Base-by-base conservation (phyloP, 169 alveolate species). In the Cryptosporidium canis region DNA sequence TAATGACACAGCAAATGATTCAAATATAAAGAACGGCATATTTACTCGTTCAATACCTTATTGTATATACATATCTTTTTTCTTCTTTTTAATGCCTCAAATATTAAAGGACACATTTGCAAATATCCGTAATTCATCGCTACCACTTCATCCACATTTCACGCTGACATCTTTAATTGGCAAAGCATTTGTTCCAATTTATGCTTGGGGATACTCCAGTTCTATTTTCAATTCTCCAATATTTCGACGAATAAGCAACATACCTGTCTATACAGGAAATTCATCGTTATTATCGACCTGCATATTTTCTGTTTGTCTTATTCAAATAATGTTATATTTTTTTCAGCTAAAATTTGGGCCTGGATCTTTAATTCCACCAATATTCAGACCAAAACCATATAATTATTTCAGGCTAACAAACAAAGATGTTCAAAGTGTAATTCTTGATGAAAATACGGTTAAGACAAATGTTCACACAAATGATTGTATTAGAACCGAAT, bases 321-420 rank as follows among this genome's bases (percentile, higher is more conserved):
- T 61, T n/a, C 87, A 77, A 55, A 31, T 44, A 27, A 39, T 61
- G 27, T 18, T 77, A 16, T 77, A 58, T 18, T 77, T 61, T 58
- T 31, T 77, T n/a, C 87, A 77, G 58, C 44, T 43, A 35, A 39
- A 61, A 41, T 77, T 58, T 39, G 87, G 87, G n/a, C 72, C 77
- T 27, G 58, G 58, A 39, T 58, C 77, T 39, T 44, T 77, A 35
- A 55, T 77, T 43, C 87, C 87, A 3, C 55, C 55, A 14, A 56
- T 77, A 12, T 35, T 77, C 41, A 77, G 87, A 61, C 87, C 87
- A 44, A 61, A 58, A 58, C 87, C 87, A 37, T 77, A 77, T 48
- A 77, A 77, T 24, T 77, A 77, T 48, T 77, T 77, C 47, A 77
- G 87, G 58, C 16, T 77, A 18, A 44, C 61, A 1, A n/a, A 41